A percentile compares a stretch with the other conserved stretches of the same genome.
Conservation (phyloP, 495 filamentous ascomycete genomes). For the Haplographium delicatum region DNA sequence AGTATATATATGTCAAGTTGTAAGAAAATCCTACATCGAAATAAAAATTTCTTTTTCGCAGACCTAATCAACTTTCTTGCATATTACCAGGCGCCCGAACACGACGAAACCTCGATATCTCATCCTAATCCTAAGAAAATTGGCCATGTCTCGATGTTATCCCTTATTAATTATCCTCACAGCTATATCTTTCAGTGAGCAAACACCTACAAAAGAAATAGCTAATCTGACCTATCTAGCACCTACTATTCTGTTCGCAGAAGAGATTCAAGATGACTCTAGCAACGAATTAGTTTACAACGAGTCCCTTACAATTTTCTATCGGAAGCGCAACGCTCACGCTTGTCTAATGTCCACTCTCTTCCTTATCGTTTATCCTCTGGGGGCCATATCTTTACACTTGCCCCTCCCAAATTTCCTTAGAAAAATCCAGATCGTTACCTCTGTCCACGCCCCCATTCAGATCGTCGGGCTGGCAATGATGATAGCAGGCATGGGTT, state of each 20-base stretch:
- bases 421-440: background rate
- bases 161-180: background rate
- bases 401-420: background rate
- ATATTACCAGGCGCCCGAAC: no score
- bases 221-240: background rate
- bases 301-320: background rate
- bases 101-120: no score
- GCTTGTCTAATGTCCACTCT: constrained; percentile 6
- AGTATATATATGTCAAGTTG: no score
- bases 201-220: background rate
- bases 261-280: background rate
- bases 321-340: constrained; percentile 8
- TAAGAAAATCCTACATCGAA: no score
- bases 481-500: constrained; percentile 1
- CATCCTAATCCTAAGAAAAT: no score
- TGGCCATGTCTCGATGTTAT: background rate
- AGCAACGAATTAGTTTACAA: background rate
- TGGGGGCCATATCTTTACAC: constrained; percentile 7
- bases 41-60: no score
- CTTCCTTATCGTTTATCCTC: constrained; percentile 2
- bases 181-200: background rate
- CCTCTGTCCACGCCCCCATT: constrained; percentile 1
- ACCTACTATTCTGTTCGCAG: background rate
- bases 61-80: no score
- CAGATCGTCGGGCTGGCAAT: constrained; percentile 1